Percentiles rank a stretch among this genome's conserved stretches.
Conservation (phyloP, 1,139 yeast genomes). For the Keqinozyma sinolaborantium region DNA sequence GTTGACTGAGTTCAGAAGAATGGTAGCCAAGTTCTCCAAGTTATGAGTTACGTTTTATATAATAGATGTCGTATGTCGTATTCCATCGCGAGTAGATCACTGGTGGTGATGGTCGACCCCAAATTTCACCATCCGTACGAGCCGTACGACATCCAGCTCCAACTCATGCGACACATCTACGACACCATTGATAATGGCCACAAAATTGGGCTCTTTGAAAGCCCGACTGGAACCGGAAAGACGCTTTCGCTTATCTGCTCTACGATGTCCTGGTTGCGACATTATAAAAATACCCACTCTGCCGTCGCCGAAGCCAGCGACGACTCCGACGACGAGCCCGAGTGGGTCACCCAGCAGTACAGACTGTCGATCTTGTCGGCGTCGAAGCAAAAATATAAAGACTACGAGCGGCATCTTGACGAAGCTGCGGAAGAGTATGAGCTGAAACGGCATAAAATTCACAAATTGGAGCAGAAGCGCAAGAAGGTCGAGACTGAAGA, state of each 20-base stretch:
- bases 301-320: slow-evolving; percentile 5
- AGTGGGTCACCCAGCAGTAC: slow-evolving; percentile 54
- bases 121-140: slow-evolving; percentile 69
- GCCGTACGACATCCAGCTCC: slow-evolving; percentile 77
- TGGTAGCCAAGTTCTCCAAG: slow-evolving; percentile 8
- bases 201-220: slow-evolving; percentile 81
- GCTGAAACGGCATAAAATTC: slow-evolving; percentile 8
- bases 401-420: slow-evolving; percentile 40
- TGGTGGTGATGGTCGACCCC: slow-evolving; percentile 3
- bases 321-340: slow-evolving; percentile 47
- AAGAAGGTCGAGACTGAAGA: slow-evolving; percentile 14
- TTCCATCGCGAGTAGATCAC: not conserved
- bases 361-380: slow-evolving; percentile 26
- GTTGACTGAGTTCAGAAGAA: slow-evolving; percentile 15
- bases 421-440: slow-evolving; percentile 10
- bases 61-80: not conserved
- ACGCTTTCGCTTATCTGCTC: slow-evolving; percentile 86
- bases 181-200: slow-evolving; percentile 53
- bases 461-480: slow-evolving; percentile 8
- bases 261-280: slow-evolving; percentile 80
- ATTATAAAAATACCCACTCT: slow-evolving; percentile 42
- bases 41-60: slow-evolving; percentile 4
- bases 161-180: slow-evolving; percentile 74
- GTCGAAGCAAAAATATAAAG: slow-evolving; percentile 26
- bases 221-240: slow-evolving; percentile 96